Conservation (phyloP, 1,284 basidiomycete species). For the Ustilago curta region DNA sequence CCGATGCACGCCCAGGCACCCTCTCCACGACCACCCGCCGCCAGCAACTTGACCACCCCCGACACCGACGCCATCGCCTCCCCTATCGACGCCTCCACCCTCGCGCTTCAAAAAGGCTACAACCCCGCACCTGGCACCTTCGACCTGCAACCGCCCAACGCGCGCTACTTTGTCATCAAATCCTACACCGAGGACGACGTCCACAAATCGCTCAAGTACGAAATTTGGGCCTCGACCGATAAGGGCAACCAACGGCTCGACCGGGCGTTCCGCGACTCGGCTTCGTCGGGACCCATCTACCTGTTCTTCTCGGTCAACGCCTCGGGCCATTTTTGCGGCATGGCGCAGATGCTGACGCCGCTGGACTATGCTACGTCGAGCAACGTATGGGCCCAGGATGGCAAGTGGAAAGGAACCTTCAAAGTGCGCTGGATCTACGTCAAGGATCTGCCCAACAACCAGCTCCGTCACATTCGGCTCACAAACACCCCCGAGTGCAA, state of each 20-base stretch:
- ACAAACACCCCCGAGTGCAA: conserved; percentile 63
- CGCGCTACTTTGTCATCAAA: conserved; percentile 68
- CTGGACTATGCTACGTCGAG: conserved; percentile 63
- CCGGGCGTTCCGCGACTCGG: conserved; percentile 53
- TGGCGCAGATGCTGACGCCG: conserved; percentile 67
- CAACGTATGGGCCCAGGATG: conserved; percentile 67
- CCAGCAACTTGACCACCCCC: not conserved
- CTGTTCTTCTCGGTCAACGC: conserved; percentile 69
- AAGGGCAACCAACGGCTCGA: conserved; percentile 67
- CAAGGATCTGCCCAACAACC: conserved; percentile 66
- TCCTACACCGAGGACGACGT: conserved; percentile 68
- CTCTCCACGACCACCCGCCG: conserved; percentile 17
- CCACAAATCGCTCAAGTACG: conserved; percentile 64
- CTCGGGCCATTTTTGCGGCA: conserved; percentile 66
- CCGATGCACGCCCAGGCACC: conserved; percentile 12
- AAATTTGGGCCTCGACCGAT: conserved; percentile 68
- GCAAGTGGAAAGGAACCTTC: conserved; percentile 68
- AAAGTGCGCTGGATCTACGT: conserved; percentile 67
- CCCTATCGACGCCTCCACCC: conserved; percentile 26
- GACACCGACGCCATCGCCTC: conserved; percentile 3
- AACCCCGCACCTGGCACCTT: conserved; percentile 52
- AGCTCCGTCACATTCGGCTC: conserved; percentile 63
- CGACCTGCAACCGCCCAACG: conserved; percentile 42
- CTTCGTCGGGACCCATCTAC: conserved; percentile 57
- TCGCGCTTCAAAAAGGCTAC: conserved; percentile 46